Conservation (phyloP, 2,329 filamentous ascomycete genomes). For the Colletotrichum destructivum region DNA sequence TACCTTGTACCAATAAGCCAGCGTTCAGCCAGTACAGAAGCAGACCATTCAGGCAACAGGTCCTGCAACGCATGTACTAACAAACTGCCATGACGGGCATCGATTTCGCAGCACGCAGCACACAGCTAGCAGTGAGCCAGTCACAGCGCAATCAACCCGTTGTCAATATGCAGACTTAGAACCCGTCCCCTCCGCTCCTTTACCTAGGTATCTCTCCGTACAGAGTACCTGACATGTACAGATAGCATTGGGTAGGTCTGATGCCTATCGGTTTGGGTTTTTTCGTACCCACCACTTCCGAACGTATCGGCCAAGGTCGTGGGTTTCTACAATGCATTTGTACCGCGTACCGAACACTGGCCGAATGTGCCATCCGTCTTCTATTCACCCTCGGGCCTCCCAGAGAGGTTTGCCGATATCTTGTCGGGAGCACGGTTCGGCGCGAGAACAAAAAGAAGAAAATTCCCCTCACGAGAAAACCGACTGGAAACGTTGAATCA, state of each 20-base stretch:
- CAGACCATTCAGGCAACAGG: neutral
- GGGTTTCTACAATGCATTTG: neutral
- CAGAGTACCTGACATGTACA: too few species aligned
- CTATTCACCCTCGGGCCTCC: neutral
- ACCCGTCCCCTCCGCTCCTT: too few species aligned
- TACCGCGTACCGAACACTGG: neutral
- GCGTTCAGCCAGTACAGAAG: neutral
- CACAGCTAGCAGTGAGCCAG: constrained; percentile 4
- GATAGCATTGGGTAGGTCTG: too few species aligned
- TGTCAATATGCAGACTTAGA: neutral
- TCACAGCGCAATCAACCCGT: constrained; percentile 1
- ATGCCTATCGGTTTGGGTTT: neutral
- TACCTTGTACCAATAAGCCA: neutral
- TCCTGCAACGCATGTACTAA: neutral
- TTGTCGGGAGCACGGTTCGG: neutral
- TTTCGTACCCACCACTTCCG: neutral
- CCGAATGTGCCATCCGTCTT: neutral
- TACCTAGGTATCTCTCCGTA: neutral
- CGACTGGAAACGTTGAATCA: neutral
- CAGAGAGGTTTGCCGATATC: neutral
- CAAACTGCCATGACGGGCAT: neutral
- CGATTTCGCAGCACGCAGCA: neutral
- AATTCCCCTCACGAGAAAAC: neutral
- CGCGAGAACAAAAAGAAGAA: neutral
- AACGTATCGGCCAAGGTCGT: neutral